Conservation (phyloP, 768 basidiomycete species). For the Phaeotremella fagi region DNA sequence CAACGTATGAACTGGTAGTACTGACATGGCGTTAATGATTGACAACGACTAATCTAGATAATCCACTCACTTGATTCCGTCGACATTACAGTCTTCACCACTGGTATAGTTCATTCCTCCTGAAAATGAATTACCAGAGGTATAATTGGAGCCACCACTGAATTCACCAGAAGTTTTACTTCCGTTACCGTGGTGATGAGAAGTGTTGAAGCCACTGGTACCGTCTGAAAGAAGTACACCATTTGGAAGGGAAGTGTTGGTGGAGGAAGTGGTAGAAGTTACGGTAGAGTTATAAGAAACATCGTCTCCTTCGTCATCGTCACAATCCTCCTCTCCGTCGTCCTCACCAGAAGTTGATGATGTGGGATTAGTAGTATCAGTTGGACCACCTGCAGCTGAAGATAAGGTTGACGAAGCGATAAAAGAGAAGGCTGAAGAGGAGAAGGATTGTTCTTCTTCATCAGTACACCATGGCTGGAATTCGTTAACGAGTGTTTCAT, state of each 20-base stretch:
- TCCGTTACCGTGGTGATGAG: too few relatives aligned
- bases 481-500: background rate
- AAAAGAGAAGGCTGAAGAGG: background rate
- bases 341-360: background rate
- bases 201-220: too few relatives aligned
- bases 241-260: background rate
- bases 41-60: too few relatives aligned
- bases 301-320: constrained; percentile 10
- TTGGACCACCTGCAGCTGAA: background rate
- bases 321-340: background rate
- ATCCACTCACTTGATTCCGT: too few relatives aligned
- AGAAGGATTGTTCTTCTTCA: background rate
- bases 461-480: background rate
- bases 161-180: too few relatives aligned
- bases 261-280: background rate
- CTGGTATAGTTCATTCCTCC: too few relatives aligned
- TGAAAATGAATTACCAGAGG: too few relatives aligned
- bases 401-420: background rate
- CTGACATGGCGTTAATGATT: background rate
- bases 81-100: too few relatives aligned
- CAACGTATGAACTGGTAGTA: too few relatives aligned
- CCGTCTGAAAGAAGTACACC: too few relatives aligned
- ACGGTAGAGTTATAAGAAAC: constrained; percentile 1
- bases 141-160: too few relatives aligned
- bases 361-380: background rate